Evolutionary conservation across 306 rosid species (phyloP).

Genomic region (Canavalia gladiata): DNA sequence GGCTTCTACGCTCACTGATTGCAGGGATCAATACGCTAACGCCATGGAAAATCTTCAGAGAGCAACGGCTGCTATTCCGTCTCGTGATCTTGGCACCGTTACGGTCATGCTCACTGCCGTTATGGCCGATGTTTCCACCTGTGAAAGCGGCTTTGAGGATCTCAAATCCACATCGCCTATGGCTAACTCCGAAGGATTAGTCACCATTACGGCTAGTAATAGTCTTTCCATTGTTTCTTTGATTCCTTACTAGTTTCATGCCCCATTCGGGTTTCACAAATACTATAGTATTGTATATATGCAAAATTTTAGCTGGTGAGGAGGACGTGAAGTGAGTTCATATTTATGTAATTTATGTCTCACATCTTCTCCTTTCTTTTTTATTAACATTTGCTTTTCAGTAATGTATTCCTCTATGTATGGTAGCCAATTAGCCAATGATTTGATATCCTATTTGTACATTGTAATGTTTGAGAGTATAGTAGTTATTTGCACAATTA

Average conservation of each 20-base stretch:
- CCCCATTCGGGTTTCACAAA: no score
- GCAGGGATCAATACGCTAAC: slow-evolving; percentile 3
- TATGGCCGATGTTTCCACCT: slow-evolving; percentile 44
- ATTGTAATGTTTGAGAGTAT: not conserved
- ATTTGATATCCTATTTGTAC: not conserved
- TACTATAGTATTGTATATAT: no score
- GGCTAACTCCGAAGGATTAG: slow-evolving; percentile 22
- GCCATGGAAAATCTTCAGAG: not conserved
- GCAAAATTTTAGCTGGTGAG: not conserved
- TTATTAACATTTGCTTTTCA: not conserved
- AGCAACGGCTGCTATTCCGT: not conserved
- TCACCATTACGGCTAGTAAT: slow-evolving; percentile 40
- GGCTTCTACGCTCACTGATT: not conserved
- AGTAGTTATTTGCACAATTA: not conserved
- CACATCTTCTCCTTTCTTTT: not conserved
- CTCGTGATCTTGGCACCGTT: slow-evolving; percentile 34
- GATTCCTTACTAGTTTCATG: slow-evolving; percentile 23
- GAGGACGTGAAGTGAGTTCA: not conserved
- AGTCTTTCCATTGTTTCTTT: slow-evolving; percentile 44
- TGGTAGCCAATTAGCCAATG: not conserved
- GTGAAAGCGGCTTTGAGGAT: slow-evolving; percentile 45
- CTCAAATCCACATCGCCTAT: not conserved
- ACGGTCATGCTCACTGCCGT: slow-evolving; percentile 44
- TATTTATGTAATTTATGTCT: not conserved
- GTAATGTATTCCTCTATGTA: not conserved